Evolutionary conservation across 2,329 filamentous ascomycete genomes (phyloP), one percentile per base, ranked within the genome.

Genomic region (Emmonsiellopsis sp.): DNA sequence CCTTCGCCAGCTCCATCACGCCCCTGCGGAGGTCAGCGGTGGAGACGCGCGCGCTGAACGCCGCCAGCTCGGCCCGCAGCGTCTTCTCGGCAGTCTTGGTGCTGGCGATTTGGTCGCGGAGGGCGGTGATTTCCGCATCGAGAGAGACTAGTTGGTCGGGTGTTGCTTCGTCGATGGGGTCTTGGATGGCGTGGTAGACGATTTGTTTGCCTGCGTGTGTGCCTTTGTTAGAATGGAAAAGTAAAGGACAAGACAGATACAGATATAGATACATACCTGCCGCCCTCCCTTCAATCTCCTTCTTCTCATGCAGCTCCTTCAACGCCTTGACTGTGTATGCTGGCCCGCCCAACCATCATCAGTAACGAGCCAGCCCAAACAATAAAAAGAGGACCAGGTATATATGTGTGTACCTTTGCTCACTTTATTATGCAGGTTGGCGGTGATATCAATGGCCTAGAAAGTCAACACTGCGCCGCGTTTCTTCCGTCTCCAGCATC

Each of bases 241-340:
- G 36, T 39, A n/a, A 39, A n/a, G 36, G 36, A 39, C 6, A n/a
- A 10, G 36, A 39, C 13, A 42, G 14, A 42, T 42, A 42, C 6
- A 14, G 11, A 14, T 31, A 9, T 39, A 47, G 7, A 39, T 51
- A 52, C 65, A 57, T 60, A 79, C 78, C 79, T 40, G 80, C 74
- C 40, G 72, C 68, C 49, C 77, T 77, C 49, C 78, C 80, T 60
- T 80, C 79, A 42, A 86, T 79, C 58, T 80, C 68, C 9, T 78
- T 78, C 42, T 73, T 74, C 58, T 84, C 80, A 55, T 82, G 77
- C 64, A 86, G 70, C 55, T 85, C 82, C 60, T 82, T 83, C 36
- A 86, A 69, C 34, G 80, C 63, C 65, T 85, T 86, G 32, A 76
- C 75, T 27, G 82, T 76, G 43, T 79, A 73, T 10, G 80, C 79